phyloP scores from a whole-genome alignment of 1,284 basidiomycete species.

The Rhodotorula glutinis region DNA sequence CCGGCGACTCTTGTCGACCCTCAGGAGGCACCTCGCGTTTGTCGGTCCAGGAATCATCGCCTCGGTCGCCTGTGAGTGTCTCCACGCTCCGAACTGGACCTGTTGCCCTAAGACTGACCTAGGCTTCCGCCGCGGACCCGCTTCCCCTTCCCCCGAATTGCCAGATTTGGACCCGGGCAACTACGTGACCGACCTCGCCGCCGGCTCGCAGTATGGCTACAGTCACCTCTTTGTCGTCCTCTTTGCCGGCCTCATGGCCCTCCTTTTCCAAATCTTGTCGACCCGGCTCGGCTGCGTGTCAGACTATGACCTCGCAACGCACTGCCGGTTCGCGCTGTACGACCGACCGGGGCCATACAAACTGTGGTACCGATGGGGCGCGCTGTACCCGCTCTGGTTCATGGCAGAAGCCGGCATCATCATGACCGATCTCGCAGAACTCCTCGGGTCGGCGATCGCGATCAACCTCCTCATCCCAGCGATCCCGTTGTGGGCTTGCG shows the following conservation, averaged over 20 bases:
- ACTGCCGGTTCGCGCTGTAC: constrained; percentile 68
- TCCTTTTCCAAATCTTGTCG: constrained; percentile 58
- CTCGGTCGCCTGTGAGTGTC: constrained; percentile 24
- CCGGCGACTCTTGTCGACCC: background rate
- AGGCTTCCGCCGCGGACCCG: too few species aligned
- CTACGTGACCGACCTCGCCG: constrained; percentile 39
- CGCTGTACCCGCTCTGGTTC: constrained; percentile 54
- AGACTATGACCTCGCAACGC: constrained; percentile 46
- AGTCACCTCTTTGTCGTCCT: constrained; percentile 81
- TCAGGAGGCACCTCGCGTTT: constrained; percentile 34
- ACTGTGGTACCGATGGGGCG: constrained; percentile 61
- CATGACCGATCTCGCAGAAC: constrained; percentile 61
- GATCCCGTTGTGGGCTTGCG: constrained; percentile 73
- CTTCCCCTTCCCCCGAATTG: background rate
- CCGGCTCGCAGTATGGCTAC: constrained; percentile 58
- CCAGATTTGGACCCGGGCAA: constrained; percentile 33
- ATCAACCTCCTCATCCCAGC: constrained; percentile 76
- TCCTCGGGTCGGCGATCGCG: constrained; percentile 75
- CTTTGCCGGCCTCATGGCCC: constrained; percentile 75
- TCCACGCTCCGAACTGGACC: background rate
- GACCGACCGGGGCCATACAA: constrained; percentile 59
- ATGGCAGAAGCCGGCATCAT: constrained; percentile 78
- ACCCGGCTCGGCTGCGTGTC: constrained; percentile 56
- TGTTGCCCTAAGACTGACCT: background rate
- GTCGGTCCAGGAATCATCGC: constrained; percentile 37